phyloP scores from a whole-genome alignment of 192 early-diverging fungal species.

The Backusella sp. region DNA sequence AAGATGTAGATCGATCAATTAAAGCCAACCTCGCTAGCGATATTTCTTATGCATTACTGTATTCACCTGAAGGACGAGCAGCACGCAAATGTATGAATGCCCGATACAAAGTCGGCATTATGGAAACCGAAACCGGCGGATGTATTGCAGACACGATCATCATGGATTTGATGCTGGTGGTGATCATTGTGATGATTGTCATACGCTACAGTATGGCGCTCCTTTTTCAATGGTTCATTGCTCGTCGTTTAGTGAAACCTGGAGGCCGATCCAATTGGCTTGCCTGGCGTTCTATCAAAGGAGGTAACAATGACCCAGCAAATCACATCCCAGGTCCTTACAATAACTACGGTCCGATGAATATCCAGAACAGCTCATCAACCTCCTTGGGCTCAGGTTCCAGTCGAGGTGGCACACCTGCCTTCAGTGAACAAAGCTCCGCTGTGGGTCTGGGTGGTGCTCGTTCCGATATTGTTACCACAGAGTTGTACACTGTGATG shows the following conservation, averaged over 20 bases:
- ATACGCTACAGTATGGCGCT: conserved; percentile 64
- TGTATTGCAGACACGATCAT: conserved; percentile 59
- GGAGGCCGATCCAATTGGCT: conserved; percentile 54
- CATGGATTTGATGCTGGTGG: conserved; percentile 52
- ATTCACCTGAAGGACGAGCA: conserved; percentile 23
- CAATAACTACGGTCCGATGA: conserved; percentile 26
- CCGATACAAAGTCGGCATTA: conserved; percentile 50
- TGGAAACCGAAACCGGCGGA: conserved; percentile 58
- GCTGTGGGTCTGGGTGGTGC: conserved; percentile 21
- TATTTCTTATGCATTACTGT: conserved; percentile 24
- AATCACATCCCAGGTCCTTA: conserved; percentile 35
- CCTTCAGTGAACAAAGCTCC: conserved; percentile 18
- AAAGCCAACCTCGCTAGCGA: conserved; percentile 18
- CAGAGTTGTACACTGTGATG: conserved; percentile 70
- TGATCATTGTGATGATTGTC: conserved; percentile 58
- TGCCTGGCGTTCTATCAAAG: conserved; percentile 42
- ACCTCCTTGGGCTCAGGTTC: conserved; percentile 16
- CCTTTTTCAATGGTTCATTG: conserved; percentile 60
- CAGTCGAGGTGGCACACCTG: conserved; percentile 6
- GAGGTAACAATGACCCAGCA: conserved; percentile 33
- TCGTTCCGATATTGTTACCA: conserved; percentile 37
- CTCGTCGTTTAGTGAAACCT: conserved; percentile 50
- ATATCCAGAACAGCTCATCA: conserved; percentile 5
- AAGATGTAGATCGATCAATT: conserved; percentile 4
- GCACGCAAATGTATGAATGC: conserved; percentile 43